These are phyloP conservation scores for Ulota crispa DNA, from an alignment of 225 moss, liverwort and hornwort genomes.

Conservation along the genomic window DNA sequence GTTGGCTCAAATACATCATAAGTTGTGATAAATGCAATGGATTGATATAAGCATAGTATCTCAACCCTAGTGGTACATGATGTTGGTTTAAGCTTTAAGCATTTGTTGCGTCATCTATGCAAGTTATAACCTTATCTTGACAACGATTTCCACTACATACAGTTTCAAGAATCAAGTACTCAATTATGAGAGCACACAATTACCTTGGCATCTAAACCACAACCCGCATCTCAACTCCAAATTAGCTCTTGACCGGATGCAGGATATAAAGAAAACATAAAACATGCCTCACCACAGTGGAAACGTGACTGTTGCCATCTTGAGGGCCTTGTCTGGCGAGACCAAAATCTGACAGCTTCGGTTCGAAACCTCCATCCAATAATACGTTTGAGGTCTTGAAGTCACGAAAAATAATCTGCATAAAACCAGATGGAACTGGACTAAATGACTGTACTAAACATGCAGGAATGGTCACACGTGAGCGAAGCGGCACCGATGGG, in stretches of 20 bases:
- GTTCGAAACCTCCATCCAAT: constrained; percentile 64
- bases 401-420: constrained; percentile 58
- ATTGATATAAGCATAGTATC: neutral
- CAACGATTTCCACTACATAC: neutral
- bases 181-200: neutral
- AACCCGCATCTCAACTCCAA: neutral
- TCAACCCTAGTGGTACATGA: neutral
- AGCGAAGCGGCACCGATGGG: neutral
- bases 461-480: neutral
- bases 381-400: constrained; percentile 69
- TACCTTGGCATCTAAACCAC: neutral
- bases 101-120: neutral
- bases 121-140: neutral
- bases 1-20: neutral
- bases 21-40: neutral
- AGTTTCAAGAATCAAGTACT: neutral
- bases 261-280: neutral
- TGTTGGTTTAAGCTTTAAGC: neutral
- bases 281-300: constrained; percentile 38
- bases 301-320: constrained; percentile 51
- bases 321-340: constrained; percentile 59
- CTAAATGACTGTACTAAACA: neutral
- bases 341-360: constrained; percentile 74
- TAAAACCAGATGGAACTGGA: constrained; percentile 10
- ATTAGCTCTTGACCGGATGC: neutral